Evolutionary conservation across 1,284 basidiomycete genomes (phyloP).

Genomic region (Blastosporella zonata): DNA sequence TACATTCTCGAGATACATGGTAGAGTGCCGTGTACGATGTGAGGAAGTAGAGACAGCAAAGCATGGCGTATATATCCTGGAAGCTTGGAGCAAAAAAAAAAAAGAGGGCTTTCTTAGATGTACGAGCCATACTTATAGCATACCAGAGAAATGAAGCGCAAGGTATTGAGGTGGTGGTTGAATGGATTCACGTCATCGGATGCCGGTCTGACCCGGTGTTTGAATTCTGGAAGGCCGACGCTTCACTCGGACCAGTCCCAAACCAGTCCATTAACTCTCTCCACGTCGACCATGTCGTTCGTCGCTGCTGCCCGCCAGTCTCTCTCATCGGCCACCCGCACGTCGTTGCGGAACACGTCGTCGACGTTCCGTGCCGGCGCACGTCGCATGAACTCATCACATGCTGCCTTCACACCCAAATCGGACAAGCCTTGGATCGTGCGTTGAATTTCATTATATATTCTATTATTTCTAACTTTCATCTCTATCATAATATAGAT

Average conservation of each 20-base stretch:
- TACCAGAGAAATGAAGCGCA: not conserved
- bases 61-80: too few relatives aligned
- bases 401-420: constrained; percentile 24
- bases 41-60: too few relatives aligned
- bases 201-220: constrained; percentile 33
- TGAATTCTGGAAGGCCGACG: constrained; percentile 13
- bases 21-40: too few relatives aligned
- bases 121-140: too few relatives aligned
- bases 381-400: constrained; percentile 27
- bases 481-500: constrained; percentile 24
- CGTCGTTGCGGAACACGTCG: constrained; percentile 21
- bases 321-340: constrained; percentile 26
- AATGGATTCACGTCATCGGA: constrained; percentile 11
- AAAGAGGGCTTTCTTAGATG: not conserved
- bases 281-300: constrained; percentile 28
- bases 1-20: too few relatives aligned
- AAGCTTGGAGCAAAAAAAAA: too few relatives aligned
- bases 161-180: not conserved
- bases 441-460: constrained; percentile 19
- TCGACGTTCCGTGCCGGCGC: constrained; percentile 16
- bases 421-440: constrained; percentile 37
- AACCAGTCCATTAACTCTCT: constrained; percentile 1
- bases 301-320: constrained; percentile 27
- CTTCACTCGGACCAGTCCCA: constrained; percentile 16
- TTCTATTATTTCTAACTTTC: not conserved